Conservation (phyloP, 2,329 filamentous ascomycete genomes). For the Colletotrichum nymphaeae region DNA sequence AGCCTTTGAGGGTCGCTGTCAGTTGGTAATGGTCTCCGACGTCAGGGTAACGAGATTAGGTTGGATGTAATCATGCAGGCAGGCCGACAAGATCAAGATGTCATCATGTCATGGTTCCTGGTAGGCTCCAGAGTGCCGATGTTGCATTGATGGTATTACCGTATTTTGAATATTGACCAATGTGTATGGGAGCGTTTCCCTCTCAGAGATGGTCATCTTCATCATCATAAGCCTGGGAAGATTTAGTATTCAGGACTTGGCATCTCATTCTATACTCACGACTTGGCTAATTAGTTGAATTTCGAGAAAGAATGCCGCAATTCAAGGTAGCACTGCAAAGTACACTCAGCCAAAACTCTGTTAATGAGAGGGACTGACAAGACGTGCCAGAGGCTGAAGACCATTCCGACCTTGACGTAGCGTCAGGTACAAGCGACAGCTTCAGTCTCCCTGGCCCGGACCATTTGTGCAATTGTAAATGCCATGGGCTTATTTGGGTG, state of each 20-base stretch:
- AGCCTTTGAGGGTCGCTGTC: not conserved
- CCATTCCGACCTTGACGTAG: conserved; percentile 8
- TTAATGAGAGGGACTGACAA: not conserved
- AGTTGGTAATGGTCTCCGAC: conserved; percentile 8
- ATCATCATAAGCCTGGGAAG: not conserved
- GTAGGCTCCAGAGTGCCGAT: not conserved
- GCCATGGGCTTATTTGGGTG: not conserved
- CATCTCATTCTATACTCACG: not conserved
- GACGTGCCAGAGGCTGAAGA: not conserved
- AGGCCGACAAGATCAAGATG: not conserved
- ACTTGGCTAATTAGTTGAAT: not conserved
- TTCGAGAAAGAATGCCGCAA: not conserved
- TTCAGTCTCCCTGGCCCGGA: not conserved
- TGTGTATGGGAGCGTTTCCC: not conserved
- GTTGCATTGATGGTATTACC: not conserved
- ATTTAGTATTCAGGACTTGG: not conserved
- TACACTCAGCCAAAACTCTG: not conserved
- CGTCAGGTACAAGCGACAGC: conserved; percentile 24
- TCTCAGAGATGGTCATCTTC: not conserved
- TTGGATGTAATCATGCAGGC: not conserved
- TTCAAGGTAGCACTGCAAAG: not conserved
- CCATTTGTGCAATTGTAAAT: not conserved
- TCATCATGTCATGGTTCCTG: not conserved
- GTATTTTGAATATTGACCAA: not conserved
- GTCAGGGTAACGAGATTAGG: conserved; percentile 10